phyloP scores from a whole-genome alignment of 2,329 filamentous ascomycete genomes.

The Hypomyces rosellus region DNA sequence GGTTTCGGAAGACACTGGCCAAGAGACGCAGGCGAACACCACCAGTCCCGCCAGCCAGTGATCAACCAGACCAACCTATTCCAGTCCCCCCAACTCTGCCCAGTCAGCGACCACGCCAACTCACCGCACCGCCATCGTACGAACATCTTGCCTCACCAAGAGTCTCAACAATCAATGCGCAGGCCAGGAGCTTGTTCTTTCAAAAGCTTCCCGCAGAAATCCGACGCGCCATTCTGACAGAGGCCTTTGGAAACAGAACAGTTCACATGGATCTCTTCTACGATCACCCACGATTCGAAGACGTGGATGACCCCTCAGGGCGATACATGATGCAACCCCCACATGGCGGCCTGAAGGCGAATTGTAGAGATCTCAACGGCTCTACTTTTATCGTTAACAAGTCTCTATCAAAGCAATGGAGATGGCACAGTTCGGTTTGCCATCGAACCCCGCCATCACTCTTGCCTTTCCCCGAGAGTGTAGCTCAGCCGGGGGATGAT shows the following conservation, averaged over 20 bases:
- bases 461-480: neutral
- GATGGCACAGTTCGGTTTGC: slow-evolving; percentile 22
- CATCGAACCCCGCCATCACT: slow-evolving; percentile 15
- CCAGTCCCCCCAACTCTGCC: slow-evolving; percentile 3
- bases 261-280: slow-evolving; percentile 21
- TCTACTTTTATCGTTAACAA: neutral
- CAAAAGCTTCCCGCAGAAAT: slow-evolving; percentile 28
- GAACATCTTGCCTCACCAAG: slow-evolving; percentile 4
- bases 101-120: slow-evolving; percentile 1
- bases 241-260: slow-evolving; percentile 18
- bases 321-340: no score
- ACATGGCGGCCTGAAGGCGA: slow-evolving; percentile 3
- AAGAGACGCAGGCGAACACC: neutral
- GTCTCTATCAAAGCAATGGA: slow-evolving; percentile 16
- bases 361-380: neutral
- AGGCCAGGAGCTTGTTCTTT: slow-evolving; percentile 20
- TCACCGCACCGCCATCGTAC: slow-evolving; percentile 7
- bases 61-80: neutral
- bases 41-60: no score
- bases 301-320: no score
- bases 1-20: slow-evolving; percentile 8
- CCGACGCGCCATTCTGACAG: slow-evolving; percentile 23
- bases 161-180: neutral
- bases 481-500: slow-evolving; percentile 14
- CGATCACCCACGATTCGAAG: slow-evolving; percentile 8